Conservation (phyloP, 139 green algal species). For the Chlamydomonas incerta region DNA sequence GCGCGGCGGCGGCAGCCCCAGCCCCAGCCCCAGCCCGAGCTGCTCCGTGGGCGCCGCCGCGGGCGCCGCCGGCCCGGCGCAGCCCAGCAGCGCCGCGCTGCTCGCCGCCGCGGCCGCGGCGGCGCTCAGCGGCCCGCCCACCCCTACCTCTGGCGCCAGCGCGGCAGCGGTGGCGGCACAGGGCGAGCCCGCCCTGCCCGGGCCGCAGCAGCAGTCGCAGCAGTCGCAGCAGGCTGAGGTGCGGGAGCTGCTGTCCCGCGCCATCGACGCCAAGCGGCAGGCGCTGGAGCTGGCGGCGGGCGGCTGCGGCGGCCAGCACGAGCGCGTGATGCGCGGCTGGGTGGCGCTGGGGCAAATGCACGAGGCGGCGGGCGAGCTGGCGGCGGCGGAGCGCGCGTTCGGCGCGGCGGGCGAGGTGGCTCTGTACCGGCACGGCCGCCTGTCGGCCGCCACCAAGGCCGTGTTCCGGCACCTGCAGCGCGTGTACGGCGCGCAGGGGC, state of each 20-base stretch:
- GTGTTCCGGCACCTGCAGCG: constrained; percentile 21
- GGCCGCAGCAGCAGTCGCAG: no score
- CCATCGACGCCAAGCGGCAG: neutral
- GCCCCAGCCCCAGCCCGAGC: no score
- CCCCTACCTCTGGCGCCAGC: no score
- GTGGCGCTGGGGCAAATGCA: constrained; percentile 1
- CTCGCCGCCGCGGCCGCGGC: no score
- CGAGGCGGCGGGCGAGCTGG: constrained; percentile 9
- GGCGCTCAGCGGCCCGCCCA: neutral
- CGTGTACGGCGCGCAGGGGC: constrained; percentile 19
- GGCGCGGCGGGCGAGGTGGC: neutral
- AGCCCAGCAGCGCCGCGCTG: no score
- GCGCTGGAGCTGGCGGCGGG: neutral
- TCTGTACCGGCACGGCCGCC: neutral
- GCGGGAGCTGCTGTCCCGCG: neutral
- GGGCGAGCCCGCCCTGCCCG: no score
- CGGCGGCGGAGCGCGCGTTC: constrained; percentile 9
- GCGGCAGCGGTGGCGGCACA: neutral
- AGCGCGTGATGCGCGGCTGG: constrained; percentile 8
- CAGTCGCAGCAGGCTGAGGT: neutral
- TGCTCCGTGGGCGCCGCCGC: no score
- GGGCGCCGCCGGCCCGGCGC: no score
- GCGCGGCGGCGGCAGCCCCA: no score
- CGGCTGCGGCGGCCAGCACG: neutral
- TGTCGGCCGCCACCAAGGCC: neutral